Base-by-base conservation (phyloP, 78 protist species). In the Dictyostelium firmibasis region DNA sequence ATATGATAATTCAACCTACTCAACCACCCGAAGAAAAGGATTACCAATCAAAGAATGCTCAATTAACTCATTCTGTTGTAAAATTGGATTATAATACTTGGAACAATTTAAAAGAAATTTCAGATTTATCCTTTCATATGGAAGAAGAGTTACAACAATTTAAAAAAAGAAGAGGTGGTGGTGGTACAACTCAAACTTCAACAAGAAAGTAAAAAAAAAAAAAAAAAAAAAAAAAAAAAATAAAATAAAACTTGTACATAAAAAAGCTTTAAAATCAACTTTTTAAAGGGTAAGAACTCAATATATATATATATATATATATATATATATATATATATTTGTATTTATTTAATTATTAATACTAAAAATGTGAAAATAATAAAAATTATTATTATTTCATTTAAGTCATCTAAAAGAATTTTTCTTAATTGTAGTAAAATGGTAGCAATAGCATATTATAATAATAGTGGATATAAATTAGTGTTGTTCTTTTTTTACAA, bases 21-120 rank as follows among this genome's bases (percentile, higher is more conserved):
- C 85, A 64, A n/a, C 94, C 94, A 25, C 94, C 94, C 43, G 87
- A 89, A 27, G 94, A 89, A 81, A 67, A 78, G 27, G 94, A 89
- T 57, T 89, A 67, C 35, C 70, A 69, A 25, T 27, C 50, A 4
- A 76, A 85, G 4, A 44, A 18, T 44, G 94, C 94, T 1, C 16
- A n/a, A 16, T 76, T 36, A 14, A 36, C 33, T 27, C 94, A 89
- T 44, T 78, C 87, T 2, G 53, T 89, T 43, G 38, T 89, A 29
- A 78, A 81, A 47, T n/a, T 89, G 33, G 94, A 89, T 75, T 89
- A 78, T 64, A 74, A 89, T 0, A 67, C 35, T 11, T 89, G 94
- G 94, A 27, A 41, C 5, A 16, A 64, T 2, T n/a, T 64, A 64
- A 64, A 64, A 23, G 31, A 64, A 1, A 27, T 64, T 16, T 64